Evolutionary conservation across 1,284 basidiomycete genomes (phyloP), one percentile per base, ranked within the genome.

Genomic region (Irpex sp.): DNA sequence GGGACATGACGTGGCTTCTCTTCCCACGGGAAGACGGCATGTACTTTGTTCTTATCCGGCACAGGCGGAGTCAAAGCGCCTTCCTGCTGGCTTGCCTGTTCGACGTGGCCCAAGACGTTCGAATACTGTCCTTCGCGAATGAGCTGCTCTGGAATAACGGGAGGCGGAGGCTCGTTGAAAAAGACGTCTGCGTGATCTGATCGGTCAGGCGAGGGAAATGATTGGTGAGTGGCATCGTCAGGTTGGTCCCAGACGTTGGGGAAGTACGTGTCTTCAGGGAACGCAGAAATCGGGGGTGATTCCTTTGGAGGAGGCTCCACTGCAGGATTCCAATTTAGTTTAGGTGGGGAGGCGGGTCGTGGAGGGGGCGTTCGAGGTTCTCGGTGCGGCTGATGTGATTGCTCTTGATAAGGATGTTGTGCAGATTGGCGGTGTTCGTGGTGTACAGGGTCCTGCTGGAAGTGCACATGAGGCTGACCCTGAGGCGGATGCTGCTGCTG

Each of bases 11-110:
- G 84, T 3, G 82, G 82, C 61, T 81, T 82, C 60, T 85, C 82
- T 72, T 98, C 96, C 96, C 96, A 98, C 7, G 96, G 95, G 72
- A 98, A 98, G n/a, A 97, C 80, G 23, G 82, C 78, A 66, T 88
- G 87, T 33, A 96, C 83, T 67, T 90, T 91, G 33, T 74, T 76
- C 16, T 78, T 82, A 70, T 96, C 89, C 1, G 95, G 93, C 60
- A 78, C 81, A 8, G 82, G 81, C 16, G 76, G 64, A 19, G 19
- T 61, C 62, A 4, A 64, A 55, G 39, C 64, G 64, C 8, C 64
- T 64, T 35, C 68, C 61, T 16, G 65, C 58, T 48, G 65, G 61
- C 59, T 62, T 70, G 58, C 65, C 62, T 36, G 71, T 73, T 61
- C 69, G 65, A 42, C 69, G 51, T 80, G 78, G 33, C 83, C 82